Conservation (phyloP, 306 rosid genomes). For the Fragaria vesca region DNA sequence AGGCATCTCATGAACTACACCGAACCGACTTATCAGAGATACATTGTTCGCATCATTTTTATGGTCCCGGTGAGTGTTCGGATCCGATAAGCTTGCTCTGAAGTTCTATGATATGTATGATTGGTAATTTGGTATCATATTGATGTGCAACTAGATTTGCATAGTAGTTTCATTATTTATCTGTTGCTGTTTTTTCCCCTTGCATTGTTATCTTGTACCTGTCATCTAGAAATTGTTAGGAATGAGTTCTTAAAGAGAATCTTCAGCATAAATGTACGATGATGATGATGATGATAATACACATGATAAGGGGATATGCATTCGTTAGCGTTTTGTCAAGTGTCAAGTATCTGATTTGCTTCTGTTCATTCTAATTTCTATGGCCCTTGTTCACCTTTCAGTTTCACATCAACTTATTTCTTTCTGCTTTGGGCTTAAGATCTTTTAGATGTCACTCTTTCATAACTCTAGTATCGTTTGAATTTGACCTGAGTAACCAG, state of each 20-base stretch:
- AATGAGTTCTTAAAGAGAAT: background rate
- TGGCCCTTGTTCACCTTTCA: background rate
- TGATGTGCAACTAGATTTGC: too few relatives aligned
- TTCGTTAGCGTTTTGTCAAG: background rate
- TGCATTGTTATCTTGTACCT: too few relatives aligned
- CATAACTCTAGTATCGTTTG: conserved; percentile 16
- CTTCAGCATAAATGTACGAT: background rate
- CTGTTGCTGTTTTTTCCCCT: background rate
- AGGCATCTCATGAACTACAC: conserved; percentile 89
- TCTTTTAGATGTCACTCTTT: conserved; percentile 7
- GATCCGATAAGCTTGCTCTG: background rate
- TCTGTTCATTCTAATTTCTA: background rate
- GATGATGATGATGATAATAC: background rate
- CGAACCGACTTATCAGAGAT: conserved; percentile 94
- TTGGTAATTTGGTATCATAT: background rate
- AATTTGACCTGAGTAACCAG: conserved; percentile 12
- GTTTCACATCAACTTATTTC: conserved; percentile 2
- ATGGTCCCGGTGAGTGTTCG: conserved; percentile 84
- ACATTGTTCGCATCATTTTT: conserved; percentile 83
- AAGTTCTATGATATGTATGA: background rate
- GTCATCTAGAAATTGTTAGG: background rate
- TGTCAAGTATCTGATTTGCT: background rate
- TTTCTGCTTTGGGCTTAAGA: background rate
- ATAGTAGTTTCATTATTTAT: background rate
- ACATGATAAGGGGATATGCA: background rate